Evolutionary conservation across 2,329 filamentous ascomycete species (phyloP).

Genomic region (Pseudogymnoascus sp.): DNA sequence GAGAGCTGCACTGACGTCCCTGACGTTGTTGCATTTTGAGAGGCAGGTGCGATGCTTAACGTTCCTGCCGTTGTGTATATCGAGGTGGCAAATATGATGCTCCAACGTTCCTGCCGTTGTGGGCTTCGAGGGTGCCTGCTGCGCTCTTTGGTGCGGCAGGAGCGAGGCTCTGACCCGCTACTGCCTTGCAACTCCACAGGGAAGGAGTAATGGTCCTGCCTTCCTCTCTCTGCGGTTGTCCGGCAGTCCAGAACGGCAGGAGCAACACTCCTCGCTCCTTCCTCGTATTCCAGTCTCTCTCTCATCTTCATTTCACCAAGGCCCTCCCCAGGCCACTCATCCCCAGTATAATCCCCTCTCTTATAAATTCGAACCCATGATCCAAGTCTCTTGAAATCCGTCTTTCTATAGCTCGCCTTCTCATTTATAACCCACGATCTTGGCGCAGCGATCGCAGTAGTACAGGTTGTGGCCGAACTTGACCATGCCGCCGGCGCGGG

Average conservation of each 20-base stretch:
- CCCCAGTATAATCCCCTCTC: background rate
- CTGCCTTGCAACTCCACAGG: background rate
- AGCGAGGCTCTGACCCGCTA: background rate
- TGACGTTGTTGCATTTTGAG: background rate
- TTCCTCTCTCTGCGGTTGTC: background rate
- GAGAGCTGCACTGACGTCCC: background rate
- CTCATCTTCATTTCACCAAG: background rate
- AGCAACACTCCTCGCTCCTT: background rate
- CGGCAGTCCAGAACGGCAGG: background rate
- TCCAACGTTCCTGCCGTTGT: background rate
- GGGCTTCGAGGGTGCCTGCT: background rate
- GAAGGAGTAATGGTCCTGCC: background rate
- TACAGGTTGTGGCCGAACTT: conserved; percentile 58
- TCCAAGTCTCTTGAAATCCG: background rate
- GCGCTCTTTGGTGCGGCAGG: background rate
- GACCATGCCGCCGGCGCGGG: conserved; percentile 52
- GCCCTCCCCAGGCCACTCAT: background rate
- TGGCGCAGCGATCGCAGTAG: conserved; percentile 57
- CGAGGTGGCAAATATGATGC: background rate
- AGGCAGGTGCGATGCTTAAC: background rate
- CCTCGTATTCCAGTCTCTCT: background rate
- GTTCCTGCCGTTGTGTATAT: background rate
- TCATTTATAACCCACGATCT: conserved; percentile 57
- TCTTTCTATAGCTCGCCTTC: background rate
- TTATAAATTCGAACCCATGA: background rate